phyloP scores from a whole-genome alignment of 208 protist species.

The Trypanosoma melophagium region DNA sequence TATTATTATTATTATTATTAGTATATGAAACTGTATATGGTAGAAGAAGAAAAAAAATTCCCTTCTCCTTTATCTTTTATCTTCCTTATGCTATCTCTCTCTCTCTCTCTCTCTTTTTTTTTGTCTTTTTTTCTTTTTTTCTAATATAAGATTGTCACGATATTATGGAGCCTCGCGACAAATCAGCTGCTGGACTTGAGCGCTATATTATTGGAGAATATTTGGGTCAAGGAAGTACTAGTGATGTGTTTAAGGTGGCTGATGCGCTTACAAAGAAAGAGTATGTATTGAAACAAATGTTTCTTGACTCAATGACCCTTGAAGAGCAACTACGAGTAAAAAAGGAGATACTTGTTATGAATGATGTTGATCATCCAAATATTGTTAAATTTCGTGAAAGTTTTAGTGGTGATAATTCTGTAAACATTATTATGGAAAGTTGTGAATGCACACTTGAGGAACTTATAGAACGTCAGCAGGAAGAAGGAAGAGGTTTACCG shows the following conservation, averaged over 20 bases:
- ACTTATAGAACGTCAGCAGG: slow-evolving; percentile 79
- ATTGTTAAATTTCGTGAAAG: slow-evolving; percentile 89
- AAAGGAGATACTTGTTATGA: slow-evolving; percentile 89
- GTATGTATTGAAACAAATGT: slow-evolving; percentile 89
- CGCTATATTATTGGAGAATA: slow-evolving; percentile 67
- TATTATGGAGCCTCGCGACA: slow-evolving; percentile 34
- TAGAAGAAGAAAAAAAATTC: slow-evolving; percentile 7
- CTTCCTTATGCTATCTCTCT: slow-evolving; percentile 20
- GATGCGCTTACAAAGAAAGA: slow-evolving; percentile 45
- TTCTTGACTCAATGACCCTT: slow-evolving; percentile 63
- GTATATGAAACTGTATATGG: not conserved
- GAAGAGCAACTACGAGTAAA: slow-evolving; percentile 66
- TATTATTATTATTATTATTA: slow-evolving; percentile 17
- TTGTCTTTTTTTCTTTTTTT: slow-evolving; percentile 6
- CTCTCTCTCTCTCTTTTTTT: slow-evolving; percentile 17
- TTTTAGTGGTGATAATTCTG: slow-evolving; percentile 63
- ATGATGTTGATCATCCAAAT: slow-evolving; percentile 86
- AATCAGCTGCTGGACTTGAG: slow-evolving; percentile 39
- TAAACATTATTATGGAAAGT: slow-evolving; percentile 92
- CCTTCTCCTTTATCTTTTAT: slow-evolving; percentile 20
- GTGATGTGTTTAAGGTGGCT: slow-evolving; percentile 71
- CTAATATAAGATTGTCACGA: no score
- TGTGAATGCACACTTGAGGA: slow-evolving; percentile 86
- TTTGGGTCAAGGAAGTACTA: slow-evolving; percentile 65
- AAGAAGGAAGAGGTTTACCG: slow-evolving; percentile 39